A percentile compares a stretch with the other conserved stretches of the same genome.
Conservation (phyloP, 495 filamentous ascomycete genomes). For the Tuber melanosporum region DNA sequence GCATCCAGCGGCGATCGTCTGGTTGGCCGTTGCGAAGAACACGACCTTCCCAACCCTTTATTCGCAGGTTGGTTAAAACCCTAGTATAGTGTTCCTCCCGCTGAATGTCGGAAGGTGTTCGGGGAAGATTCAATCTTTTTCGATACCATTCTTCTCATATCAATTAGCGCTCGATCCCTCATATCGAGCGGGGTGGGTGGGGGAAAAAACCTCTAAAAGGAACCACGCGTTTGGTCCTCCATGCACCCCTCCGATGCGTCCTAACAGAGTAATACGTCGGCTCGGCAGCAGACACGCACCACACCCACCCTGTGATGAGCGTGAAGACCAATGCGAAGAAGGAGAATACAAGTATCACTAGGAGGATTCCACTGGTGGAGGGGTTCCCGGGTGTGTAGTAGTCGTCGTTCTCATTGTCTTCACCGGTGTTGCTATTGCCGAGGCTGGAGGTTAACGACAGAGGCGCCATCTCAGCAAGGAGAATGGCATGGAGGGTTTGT, state of each 20-base stretch:
- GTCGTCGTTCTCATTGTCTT: neutral
- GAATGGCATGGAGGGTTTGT: neutral
- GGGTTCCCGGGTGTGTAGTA: conserved; percentile 2
- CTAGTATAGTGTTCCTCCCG: conserved; percentile 21
- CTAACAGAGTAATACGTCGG: conserved; percentile 23
- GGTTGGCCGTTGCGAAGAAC: conserved; percentile 22
- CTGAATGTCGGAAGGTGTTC: conserved; percentile 16
- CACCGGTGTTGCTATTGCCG: neutral
- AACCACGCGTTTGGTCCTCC: conserved; percentile 23
- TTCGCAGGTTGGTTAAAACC: conserved; percentile 18
- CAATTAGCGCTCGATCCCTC: neutral
- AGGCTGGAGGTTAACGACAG: neutral
- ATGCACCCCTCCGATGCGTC: conserved; percentile 15
- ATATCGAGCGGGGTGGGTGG: conserved; percentile 7
- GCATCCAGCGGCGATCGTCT: conserved; percentile 22
- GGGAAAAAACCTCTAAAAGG: conserved; percentile 27
- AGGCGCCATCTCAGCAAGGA: neutral
- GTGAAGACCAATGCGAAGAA: conserved; percentile 36
- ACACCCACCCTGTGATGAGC: conserved; percentile 34
- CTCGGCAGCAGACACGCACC: conserved; percentile 33
- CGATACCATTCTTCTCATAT: conserved; percentile 29
- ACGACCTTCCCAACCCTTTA: conserved; percentile 22
- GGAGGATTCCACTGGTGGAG: conserved; percentile 26
- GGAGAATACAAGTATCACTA: conserved; percentile 34
- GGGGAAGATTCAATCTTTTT: conserved; percentile 18